Conservation (phyloP, 371 early-diverging fungal species). For the Batrachochytrium dendrobatidis region DNA sequence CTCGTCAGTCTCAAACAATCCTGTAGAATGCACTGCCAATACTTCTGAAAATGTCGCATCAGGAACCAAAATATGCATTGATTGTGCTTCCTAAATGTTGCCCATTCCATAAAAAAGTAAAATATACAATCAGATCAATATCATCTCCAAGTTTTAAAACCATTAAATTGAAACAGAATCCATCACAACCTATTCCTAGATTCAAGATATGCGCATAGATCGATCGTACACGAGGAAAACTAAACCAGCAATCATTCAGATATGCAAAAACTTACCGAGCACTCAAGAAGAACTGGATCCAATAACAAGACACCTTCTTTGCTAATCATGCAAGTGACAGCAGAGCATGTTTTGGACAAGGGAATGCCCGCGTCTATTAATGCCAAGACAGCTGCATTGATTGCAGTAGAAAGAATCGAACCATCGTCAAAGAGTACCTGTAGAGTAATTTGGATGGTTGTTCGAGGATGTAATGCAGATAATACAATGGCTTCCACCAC, state of each 20-base stretch:
- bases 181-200: neutral
- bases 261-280: conserved; percentile 51
- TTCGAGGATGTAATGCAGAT: conserved; percentile 80
- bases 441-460: conserved; percentile 70
- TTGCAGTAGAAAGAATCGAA: conserved; percentile 62
- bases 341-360: conserved; percentile 59
- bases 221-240: neutral
- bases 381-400: conserved; percentile 79
- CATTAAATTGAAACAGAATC: neutral
- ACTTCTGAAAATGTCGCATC: conserved; percentile 31
- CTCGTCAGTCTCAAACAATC: conserved; percentile 61
- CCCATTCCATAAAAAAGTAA: too few species aligned
- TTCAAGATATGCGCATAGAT: neutral
- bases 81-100: conserved; percentile 53
- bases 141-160: too few species aligned
- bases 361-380: conserved; percentile 91
- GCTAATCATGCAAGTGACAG: conserved; percentile 65
- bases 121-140: too few species aligned
- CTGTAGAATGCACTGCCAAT: conserved; percentile 56
- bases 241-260: neutral
- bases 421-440: conserved; percentile 84
- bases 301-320: conserved; percentile 54
- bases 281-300: conserved; percentile 74
- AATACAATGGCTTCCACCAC: conserved; percentile 70
- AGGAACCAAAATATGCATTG: conserved; percentile 81